These are phyloP conservation scores for Leishmania gerbilli DNA, from an alignment of 208 protist genomes.

Conservation along the genomic window DNA sequence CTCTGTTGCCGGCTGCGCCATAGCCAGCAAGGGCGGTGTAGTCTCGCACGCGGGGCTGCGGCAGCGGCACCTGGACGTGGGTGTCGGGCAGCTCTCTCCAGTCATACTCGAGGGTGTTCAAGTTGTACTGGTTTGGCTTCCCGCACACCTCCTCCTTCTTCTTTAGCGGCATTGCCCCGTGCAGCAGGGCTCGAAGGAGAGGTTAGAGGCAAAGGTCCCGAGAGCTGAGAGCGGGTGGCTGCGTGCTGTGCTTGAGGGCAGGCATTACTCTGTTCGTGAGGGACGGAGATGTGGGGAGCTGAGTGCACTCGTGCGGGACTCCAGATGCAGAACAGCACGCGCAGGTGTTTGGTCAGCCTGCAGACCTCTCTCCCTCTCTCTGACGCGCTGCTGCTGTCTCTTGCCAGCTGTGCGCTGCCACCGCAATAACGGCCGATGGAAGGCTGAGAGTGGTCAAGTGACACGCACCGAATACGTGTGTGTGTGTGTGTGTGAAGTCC, in stretches of 20 bases:
- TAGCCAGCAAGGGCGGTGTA: slow-evolving; percentile 18
- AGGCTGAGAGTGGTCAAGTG: background rate
- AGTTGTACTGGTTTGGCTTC: slow-evolving; percentile 82
- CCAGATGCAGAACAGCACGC: background rate
- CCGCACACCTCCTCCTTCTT: slow-evolving; percentile 76
- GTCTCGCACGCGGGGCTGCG: slow-evolving; percentile 25
- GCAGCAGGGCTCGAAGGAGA: background rate
- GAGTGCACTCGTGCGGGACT: background rate
- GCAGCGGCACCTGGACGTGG: slow-evolving; percentile 32
- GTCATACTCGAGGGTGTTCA: slow-evolving; percentile 76
- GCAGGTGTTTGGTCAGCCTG: background rate
- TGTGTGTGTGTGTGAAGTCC: background rate
- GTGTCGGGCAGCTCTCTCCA: slow-evolving; percentile 71
- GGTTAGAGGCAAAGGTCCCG: background rate
- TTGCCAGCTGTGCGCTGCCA: background rate
- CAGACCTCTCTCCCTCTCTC: too few species aligned
- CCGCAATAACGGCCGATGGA: background rate
- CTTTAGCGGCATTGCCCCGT: slow-evolving; percentile 23
- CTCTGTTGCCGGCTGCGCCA: background rate
- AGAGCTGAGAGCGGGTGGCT: background rate
- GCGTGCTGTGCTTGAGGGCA: background rate
- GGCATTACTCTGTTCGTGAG: background rate
- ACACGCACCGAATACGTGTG: background rate
- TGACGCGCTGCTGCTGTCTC: background rate
- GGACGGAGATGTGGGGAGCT: background rate